Evolutionary conservation across 176 grass and related monocot genomes (phyloP), one percentile per base, ranked within the genome.

Genomic region (Themeda triandra): DNA sequence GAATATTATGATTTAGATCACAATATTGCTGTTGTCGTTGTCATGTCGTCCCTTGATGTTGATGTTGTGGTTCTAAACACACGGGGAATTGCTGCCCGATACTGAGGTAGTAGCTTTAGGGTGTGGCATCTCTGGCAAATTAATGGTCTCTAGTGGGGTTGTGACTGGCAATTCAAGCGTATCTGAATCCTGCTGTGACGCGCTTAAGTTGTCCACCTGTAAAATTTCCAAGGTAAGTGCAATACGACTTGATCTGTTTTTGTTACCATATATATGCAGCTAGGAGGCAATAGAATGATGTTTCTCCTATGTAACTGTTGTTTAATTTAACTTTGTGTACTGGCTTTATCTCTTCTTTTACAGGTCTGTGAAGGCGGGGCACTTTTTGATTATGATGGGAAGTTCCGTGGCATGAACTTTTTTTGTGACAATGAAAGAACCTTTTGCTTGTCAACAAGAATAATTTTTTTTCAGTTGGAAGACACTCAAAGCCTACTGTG

Each of bases 391-490:
- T 37, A 19, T 27, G 14, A 63, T 64, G 69, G 69, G 19, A 74
- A 83, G 12, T 45, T 74, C 46, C 7, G 63, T 64, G 69, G 37
- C 39, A 83, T 74, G 39, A 83, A 62, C 54, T 2, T 83, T 46
- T n/a, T 33, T 13, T 40, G 41, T 23, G 4, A 51, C 15, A 51
- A 4, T 2, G 27, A 24, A 63, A 9, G 40, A 49, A 49, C 40
- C 0, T 60, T 60, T 48, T 75, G 46, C 19, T 0, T 83, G 28
- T 58, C 40, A 65, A 44, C 2, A 4, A 65, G 8, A n/a, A 21
- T 8, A 12, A 13, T 83, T 75, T 5, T 49, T 63, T 2, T 64
- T 36, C 13, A 28, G 19, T 75, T 84, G 32, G n/a, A 51, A 15
- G 13, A 19, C 5, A 51, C 48, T 51, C 5, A 51, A 51, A 51